Evolutionary conservation across 768 basidiomycete genomes (phyloP).

Genomic region (Xerocomellus intermedius): DNA sequence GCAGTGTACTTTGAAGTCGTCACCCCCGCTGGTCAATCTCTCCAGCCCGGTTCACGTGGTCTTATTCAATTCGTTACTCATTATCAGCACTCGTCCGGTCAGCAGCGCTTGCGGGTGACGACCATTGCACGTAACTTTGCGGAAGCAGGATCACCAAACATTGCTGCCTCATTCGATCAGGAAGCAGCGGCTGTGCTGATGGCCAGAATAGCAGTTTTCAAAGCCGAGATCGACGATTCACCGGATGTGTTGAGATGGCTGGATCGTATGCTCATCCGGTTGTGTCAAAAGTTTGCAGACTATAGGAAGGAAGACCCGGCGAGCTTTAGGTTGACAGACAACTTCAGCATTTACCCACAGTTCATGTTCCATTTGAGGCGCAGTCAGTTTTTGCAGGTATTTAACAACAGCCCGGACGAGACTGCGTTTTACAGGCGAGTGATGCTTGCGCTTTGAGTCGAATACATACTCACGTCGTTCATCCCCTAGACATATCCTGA

Average conservation of each 20-base stretch:
- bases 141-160: conserved; percentile 92
- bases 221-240: conserved; percentile 97
- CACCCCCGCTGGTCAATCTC: conserved; percentile 91
- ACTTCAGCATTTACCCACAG: conserved; percentile 98
- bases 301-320: conserved; percentile 97
- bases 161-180: conserved; percentile 94
- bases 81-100: conserved; percentile 96
- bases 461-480: conserved; percentile 1
- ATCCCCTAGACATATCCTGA: conserved; percentile 75
- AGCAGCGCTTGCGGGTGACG: conserved; percentile 93
- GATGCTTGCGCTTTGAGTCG: not conserved
- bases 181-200: conserved; percentile 97
- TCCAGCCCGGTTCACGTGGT: conserved; percentile 86
- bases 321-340: conserved; percentile 89
- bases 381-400: conserved; percentile 98
- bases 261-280: conserved; percentile 95
- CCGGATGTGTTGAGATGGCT: conserved; percentile 97
- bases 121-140: conserved; percentile 98
- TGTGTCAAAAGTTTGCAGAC: conserved; percentile 99
- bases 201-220: conserved; percentile 98
- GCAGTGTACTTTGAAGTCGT: conserved; percentile 99
- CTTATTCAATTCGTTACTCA: conserved; percentile 98
- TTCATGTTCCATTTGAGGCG: conserved; percentile 99
- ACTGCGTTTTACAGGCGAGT: conserved; percentile 94
- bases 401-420: conserved; percentile 99